phyloP scores from a whole-genome alignment of 2,329 filamentous ascomycete species.

The Dothideomycetes sp. region DNA sequence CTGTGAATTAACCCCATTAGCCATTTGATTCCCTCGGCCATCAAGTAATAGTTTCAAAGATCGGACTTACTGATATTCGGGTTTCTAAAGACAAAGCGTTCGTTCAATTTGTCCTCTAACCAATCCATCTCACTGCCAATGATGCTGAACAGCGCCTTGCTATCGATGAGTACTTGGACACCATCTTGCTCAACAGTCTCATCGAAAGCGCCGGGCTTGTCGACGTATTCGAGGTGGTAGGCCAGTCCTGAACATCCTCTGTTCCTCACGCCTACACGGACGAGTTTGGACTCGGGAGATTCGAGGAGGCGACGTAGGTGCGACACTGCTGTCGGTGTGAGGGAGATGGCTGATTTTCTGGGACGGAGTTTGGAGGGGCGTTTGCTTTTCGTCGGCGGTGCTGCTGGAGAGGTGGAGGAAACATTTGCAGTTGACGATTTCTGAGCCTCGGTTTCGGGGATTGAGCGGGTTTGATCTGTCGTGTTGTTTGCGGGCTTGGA shows the following conservation, averaged over 20 bases:
- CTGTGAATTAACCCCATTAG: slow-evolving; percentile 42
- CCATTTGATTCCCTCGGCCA: background rate
- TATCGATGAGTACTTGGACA: slow-evolving; percentile 91
- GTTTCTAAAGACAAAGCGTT: slow-evolving; percentile 89
- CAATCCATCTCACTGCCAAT: slow-evolving; percentile 99
- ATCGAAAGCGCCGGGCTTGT: slow-evolving; percentile 79
- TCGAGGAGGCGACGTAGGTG: slow-evolving; percentile 70
- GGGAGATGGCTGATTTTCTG: slow-evolving; percentile 82
- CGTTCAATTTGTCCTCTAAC: slow-evolving; percentile 88
- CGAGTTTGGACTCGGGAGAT: slow-evolving; percentile 82
- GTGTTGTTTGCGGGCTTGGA: slow-evolving; percentile 31
- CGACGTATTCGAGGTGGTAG: slow-evolving; percentile 91
- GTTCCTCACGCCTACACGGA: slow-evolving; percentile 89
- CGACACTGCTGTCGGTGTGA: slow-evolving; percentile 69
- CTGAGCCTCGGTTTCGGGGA: slow-evolving; percentile 58
- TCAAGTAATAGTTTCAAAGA: background rate
- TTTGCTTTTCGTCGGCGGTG: slow-evolving; percentile 40
- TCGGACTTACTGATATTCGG: slow-evolving; percentile 86
- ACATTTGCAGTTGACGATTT: slow-evolving; percentile 35
- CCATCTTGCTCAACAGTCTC: slow-evolving; percentile 93
- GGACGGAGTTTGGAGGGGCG: slow-evolving; percentile 61
- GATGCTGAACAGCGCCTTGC: slow-evolving; percentile 94
- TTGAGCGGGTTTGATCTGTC: slow-evolving; percentile 31
- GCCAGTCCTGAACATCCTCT: slow-evolving; percentile 87
- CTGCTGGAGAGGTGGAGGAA: slow-evolving; percentile 17